Conservation (phyloP, 2,329 filamentous ascomycete genomes). For the Teratosphaeria epicoccoides region DNA sequence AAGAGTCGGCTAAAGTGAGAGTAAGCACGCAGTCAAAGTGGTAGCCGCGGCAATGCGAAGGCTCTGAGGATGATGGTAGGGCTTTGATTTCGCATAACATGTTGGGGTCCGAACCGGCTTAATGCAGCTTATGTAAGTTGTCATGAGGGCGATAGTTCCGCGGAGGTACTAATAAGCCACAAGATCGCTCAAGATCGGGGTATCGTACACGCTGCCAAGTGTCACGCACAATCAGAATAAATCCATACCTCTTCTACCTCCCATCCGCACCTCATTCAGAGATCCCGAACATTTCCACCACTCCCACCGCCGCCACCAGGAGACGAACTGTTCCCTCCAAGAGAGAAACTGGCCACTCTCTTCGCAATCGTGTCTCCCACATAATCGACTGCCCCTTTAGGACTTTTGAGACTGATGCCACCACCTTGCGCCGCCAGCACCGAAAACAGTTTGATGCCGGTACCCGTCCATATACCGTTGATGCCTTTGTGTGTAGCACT, state of each 20-base stretch:
- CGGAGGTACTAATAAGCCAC: too few species aligned
- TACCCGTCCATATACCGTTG: slow-evolving; percentile 86
- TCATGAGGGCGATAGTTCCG: too few species aligned
- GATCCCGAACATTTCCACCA: background rate
- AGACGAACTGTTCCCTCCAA: background rate
- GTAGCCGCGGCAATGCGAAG: too few species aligned
- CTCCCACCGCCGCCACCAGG: background rate
- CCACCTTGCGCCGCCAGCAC: slow-evolving; percentile 59
- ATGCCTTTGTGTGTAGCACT: slow-evolving; percentile 70
- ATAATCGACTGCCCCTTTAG: slow-evolving; percentile 82
- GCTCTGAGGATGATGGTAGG: too few species aligned
- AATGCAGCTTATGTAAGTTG: too few species aligned
- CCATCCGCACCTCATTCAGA: background rate
- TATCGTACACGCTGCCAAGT: background rate
- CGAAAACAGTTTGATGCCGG: slow-evolving; percentile 75
- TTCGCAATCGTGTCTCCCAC: slow-evolving; percentile 84
- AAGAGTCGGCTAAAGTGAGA: too few species aligned
- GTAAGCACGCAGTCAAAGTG: too few species aligned
- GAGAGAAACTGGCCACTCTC: slow-evolving; percentile 55
- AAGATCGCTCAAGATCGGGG: background rate
- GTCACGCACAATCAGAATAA: too few species aligned
- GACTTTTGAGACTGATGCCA: slow-evolving; percentile 52
- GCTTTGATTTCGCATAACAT: too few species aligned
- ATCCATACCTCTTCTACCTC: background rate
- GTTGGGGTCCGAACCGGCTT: too few species aligned